Percentiles rank a stretch among this genome's conserved stretches.
phyloP scores from a whole-genome alignment of 495 filamentous ascomycete species.

The Aspergillus incahuasiensis region DNA sequence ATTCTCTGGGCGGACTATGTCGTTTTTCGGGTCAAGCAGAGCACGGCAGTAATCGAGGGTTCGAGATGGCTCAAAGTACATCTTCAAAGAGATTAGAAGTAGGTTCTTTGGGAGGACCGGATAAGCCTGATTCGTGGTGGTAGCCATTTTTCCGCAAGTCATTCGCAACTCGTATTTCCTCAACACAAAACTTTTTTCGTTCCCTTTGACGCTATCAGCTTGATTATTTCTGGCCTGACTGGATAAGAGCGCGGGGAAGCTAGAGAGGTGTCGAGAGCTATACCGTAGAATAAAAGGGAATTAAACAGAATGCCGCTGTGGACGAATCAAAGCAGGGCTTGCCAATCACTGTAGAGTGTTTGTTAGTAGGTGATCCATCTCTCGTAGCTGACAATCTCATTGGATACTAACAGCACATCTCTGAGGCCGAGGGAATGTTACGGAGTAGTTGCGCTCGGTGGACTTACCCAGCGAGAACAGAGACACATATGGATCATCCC shows the following conservation, averaged over 20 bases:
- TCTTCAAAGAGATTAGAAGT: constrained; percentile 75
- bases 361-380: neutral
- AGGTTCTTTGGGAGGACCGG: constrained; percentile 56
- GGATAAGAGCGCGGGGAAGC: neutral
- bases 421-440: neutral
- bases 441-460: constrained; percentile 1
- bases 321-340: neutral
- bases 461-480: constrained; percentile 12
- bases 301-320: neutral
- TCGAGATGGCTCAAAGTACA: constrained; percentile 69
- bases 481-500: constrained; percentile 12
- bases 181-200: neutral
- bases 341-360: constrained; percentile 7
- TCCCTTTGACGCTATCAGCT: neutral
- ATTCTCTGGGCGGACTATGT: constrained; percentile 38
- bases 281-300: neutral
- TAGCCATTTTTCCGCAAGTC: constrained; percentile 10
- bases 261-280: constrained; percentile 1
- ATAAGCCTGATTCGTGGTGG: constrained; percentile 22
- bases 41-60: constrained; percentile 59
- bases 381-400: neutral
- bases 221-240: neutral
- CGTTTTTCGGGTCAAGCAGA: constrained; percentile 45
- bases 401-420: neutral
- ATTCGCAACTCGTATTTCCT: neutral